A percentile compares a stretch with the other conserved stretches of the same genome.
Evolutionary conservation across 306 rosid species (phyloP).

Genomic region (Rosa persica): DNA sequence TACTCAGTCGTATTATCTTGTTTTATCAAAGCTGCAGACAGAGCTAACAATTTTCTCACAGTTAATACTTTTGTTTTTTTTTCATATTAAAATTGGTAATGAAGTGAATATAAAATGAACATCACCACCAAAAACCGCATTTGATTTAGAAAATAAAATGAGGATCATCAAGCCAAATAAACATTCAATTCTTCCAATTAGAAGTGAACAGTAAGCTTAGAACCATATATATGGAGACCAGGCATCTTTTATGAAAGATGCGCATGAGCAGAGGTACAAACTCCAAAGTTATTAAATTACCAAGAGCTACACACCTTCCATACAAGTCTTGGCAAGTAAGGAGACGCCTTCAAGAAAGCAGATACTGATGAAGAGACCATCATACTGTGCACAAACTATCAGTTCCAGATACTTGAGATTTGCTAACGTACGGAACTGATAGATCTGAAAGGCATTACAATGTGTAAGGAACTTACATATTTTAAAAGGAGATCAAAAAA

Average conservation of each 20-base stretch:
- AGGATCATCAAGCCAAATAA: too few relatives aligned
- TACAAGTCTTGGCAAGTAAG: not conserved
- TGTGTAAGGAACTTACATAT: not conserved
- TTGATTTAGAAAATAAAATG: not conserved
- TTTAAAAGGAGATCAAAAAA: not conserved
- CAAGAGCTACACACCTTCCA: not conserved
- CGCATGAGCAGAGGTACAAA: not conserved
- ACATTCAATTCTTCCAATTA: too few relatives aligned
- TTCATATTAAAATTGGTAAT: not conserved
- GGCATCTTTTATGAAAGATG: too few relatives aligned
- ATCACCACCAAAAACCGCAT: not conserved
- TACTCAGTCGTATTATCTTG: not conserved
- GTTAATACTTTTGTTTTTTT: not conserved
- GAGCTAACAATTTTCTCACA: not conserved
- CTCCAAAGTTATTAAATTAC: not conserved
- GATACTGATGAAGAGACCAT: not conserved
- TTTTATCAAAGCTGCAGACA: too few relatives aligned
- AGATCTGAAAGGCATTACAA: not conserved
- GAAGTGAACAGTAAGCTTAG: too few relatives aligned
- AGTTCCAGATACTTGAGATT: constrained; percentile 1
- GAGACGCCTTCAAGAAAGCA: not conserved
- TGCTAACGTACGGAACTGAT: not conserved
- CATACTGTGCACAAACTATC: not conserved
- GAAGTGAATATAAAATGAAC: not conserved
- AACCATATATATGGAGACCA: too few relatives aligned